Evolutionary conservation across 345 rosid genomes (phyloP).

Genomic region (Capsella bursapastoris): DNA sequence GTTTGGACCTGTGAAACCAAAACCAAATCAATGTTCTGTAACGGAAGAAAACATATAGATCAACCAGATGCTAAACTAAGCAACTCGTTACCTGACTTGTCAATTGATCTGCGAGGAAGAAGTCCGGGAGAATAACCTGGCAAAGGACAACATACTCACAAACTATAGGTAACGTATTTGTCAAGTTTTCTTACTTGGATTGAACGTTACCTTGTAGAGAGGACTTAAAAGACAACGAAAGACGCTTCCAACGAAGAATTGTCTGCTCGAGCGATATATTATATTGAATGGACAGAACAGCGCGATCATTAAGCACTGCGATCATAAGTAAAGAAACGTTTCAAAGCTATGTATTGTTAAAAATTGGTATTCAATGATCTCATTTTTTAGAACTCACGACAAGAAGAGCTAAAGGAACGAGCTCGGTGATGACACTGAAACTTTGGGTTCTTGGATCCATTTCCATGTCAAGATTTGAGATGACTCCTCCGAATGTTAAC

Average conservation of each 20-base stretch:
- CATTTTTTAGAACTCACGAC: slow-evolving; percentile 48
- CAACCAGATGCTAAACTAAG: not conserved
- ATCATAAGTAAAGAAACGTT: not conserved
- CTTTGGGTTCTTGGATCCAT: slow-evolving; percentile 71
- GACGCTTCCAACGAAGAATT: slow-evolving; percentile 53
- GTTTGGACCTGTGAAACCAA: slow-evolving; percentile 59
- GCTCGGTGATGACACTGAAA: slow-evolving; percentile 65
- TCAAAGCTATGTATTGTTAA: not conserved
- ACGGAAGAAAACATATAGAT: not conserved
- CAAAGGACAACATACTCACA: not conserved
- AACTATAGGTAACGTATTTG: not conserved
- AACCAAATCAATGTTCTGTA: not conserved
- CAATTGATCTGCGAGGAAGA: slow-evolving; percentile 86
- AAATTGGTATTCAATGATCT: not conserved
- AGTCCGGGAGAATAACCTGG: slow-evolving; percentile 83
- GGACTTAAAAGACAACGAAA: slow-evolving; percentile 67
- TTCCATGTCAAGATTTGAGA: slow-evolving; percentile 83
- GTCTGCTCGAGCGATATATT: slow-evolving; percentile 67
- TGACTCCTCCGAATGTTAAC: slow-evolving; percentile 55
- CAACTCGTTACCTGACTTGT: slow-evolving; percentile 69
- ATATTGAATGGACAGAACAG: slow-evolving; percentile 70
- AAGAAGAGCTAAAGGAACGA: slow-evolving; percentile 67
- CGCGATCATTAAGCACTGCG: slow-evolving; percentile 53
- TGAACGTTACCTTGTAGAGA: slow-evolving; percentile 67
- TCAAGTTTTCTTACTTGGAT: slow-evolving; percentile 10